A percentile compares a stretch with the other conserved stretches of the same genome.
These are phyloP conservation scores for Talaromyces rugulosus DNA, from an alignment of 2,329 filamentous ascomycete species.

Conservation along the genomic window DNA sequence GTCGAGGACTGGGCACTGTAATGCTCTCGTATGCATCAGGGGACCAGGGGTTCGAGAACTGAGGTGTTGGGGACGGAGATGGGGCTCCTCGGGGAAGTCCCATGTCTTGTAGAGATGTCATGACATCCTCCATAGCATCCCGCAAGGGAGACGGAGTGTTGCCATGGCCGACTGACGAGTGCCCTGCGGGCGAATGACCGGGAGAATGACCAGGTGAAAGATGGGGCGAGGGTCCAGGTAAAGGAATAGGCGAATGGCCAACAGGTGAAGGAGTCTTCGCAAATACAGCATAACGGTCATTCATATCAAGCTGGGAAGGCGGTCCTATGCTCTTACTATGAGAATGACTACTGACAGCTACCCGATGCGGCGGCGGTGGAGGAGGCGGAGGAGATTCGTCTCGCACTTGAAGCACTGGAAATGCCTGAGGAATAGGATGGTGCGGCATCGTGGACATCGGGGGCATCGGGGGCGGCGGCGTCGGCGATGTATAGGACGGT, in stretches of 20 bases:
- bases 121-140: constrained; percentile 96
- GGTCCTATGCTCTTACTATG: constrained; percentile 18
- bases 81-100: constrained; percentile 55
- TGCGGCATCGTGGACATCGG: constrained; percentile 13
- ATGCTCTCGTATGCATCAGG: constrained; percentile 74
- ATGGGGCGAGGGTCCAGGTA: background rate
- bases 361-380: constrained; percentile 72
- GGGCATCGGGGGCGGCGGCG: constrained; percentile 15
- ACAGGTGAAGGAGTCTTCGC: constrained; percentile 47
- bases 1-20: constrained; percentile 26
- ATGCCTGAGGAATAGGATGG: constrained; percentile 20
- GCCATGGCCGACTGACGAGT: constrained; percentile 27
- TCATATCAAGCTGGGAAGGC: constrained; percentile 35
- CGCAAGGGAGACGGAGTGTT: constrained; percentile 87
- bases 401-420: constrained; percentile 47
- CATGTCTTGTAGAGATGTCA: constrained; percentile 89
- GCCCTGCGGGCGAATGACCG: constrained; percentile 10
- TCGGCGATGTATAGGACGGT: constrained; percentile 16
- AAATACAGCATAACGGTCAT: constrained; percentile 35
- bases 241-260: background rate
- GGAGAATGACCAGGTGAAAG: constrained; percentile 4
- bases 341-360: constrained; percentile 45
- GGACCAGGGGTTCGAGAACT: constrained; percentile 69
- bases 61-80: constrained; percentile 52
- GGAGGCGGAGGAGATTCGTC: constrained; percentile 77